Percentiles rank a stretch among this genome's conserved stretches.
These are phyloP conservation scores for Psilocybe sp. DNA, from an alignment of 768 basidiomycete species.

Conservation along the genomic window DNA sequence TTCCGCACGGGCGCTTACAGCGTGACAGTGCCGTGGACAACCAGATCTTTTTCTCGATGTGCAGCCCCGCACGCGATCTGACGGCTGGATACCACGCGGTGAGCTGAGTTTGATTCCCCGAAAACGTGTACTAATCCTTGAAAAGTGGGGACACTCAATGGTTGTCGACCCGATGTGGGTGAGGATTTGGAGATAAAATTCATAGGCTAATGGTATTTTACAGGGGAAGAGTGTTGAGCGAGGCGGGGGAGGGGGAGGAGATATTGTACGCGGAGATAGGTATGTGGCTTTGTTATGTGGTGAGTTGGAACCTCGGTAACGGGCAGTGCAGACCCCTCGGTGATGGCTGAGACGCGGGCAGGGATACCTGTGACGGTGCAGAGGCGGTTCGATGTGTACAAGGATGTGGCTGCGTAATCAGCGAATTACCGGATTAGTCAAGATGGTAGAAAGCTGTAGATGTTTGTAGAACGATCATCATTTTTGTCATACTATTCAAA, in stretches of 20 bases:
- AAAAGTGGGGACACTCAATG: slow-evolving; percentile 87
- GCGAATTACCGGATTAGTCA: slow-evolving; percentile 34
- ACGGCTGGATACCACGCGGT: slow-evolving; percentile 87
- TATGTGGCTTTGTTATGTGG: slow-evolving; percentile 32
- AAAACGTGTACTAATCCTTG: not conserved
- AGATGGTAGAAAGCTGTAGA: slow-evolving; percentile 38
- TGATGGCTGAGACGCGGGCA: slow-evolving; percentile 62
- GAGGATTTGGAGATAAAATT: not conserved
- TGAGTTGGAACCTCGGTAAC: not conserved
- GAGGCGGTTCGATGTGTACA: slow-evolving; percentile 90
- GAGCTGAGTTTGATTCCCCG: slow-evolving; percentile 22
- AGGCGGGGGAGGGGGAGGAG: slow-evolving; percentile 74
- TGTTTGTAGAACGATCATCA: slow-evolving; percentile 42
- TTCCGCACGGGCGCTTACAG: slow-evolving; percentile 1
- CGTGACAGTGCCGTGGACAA: slow-evolving; percentile 86
- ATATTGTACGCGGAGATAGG: slow-evolving; percentile 84
- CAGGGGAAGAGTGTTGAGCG: slow-evolving; percentile 73
- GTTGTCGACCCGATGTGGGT: slow-evolving; percentile 87
- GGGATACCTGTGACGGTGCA: slow-evolving; percentile 93
- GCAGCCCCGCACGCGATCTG: slow-evolving; percentile 87
- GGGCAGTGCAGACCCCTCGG: slow-evolving; percentile 40
- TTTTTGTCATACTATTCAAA: slow-evolving; percentile 27
- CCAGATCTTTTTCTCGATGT: slow-evolving; percentile 95
- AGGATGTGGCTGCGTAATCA: slow-evolving; percentile 51
- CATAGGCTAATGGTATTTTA: slow-evolving; percentile 6